Percentiles rank a stretch among this genome's conserved stretches.
Conservation (phyloP, 495 filamentous ascomycete species). For the Usnea hakonensis region DNA sequence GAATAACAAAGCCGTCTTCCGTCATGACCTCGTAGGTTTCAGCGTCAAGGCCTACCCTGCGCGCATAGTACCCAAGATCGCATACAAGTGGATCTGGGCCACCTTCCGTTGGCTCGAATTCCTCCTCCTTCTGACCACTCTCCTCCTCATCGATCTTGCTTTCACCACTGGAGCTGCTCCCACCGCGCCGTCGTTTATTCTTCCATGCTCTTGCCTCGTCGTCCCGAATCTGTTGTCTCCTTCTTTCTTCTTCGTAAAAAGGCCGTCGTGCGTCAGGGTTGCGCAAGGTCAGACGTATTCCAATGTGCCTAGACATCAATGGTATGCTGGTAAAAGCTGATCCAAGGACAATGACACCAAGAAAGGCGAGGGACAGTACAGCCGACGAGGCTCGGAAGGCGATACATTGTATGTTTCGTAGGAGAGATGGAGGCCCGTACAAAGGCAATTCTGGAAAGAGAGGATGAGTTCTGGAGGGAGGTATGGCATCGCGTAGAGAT, state of each 20-base stretch:
- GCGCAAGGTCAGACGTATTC: conserved; percentile 43
- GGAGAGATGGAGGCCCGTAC: conserved; percentile 64
- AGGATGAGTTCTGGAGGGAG: conserved; percentile 64
- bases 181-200: conserved; percentile 27
- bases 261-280: conserved; percentile 53
- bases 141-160: conserved; percentile 34
- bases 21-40: conserved; percentile 83
- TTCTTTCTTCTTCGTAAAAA: conserved; percentile 65
- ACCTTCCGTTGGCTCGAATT: conserved; percentile 66
- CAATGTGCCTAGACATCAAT: conserved; percentile 36
- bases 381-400: conserved; percentile 58
- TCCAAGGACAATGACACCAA: conserved; percentile 67
- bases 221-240: conserved; percentile 43
- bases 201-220: conserved; percentile 56
- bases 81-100: conserved; percentile 70
- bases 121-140: conserved; percentile 33
- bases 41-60: conserved; percentile 78
- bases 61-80: conserved; percentile 80
- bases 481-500: conserved; percentile 33
- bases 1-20: conserved; percentile 88
- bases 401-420: conserved; percentile 56
- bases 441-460: conserved; percentile 81
- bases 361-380: conserved; percentile 66
- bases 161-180: not conserved
- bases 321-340: conserved; percentile 57